Percentiles rank a stretch among this genome's conserved stretches.
phyloP scores from a whole-genome alignment of 495 filamentous ascomycete species.

The Trichocladium antarcticum region DNA sequence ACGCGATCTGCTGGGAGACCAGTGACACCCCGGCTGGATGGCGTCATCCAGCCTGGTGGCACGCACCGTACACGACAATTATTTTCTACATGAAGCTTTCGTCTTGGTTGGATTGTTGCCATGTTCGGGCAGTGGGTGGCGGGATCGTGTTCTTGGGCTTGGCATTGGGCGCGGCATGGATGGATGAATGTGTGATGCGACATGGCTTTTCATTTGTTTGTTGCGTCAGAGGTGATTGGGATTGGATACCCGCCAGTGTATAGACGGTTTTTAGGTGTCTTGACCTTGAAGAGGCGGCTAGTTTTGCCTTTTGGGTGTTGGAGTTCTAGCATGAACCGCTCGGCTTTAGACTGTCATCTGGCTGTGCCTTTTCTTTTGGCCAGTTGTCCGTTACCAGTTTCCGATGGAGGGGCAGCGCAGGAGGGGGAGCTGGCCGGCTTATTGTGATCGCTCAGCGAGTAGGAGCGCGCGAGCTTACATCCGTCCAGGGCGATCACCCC shows the following conservation, averaged over 20 bases:
- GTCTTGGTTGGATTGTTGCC: not conserved
- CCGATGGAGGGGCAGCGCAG: too few relatives aligned
- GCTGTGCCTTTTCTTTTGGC: too few relatives aligned
- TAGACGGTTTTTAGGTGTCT: conserved; percentile 5
- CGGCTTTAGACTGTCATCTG: too few relatives aligned
- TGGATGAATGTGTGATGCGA: not conserved
- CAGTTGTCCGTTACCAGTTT: too few relatives aligned
- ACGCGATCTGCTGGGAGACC: conserved; percentile 5
- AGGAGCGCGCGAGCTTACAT: too few relatives aligned
- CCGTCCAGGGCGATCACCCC: too few relatives aligned
- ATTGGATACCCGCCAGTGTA: conserved; percentile 5
- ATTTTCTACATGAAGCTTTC: not conserved
- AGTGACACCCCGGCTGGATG: conserved; percentile 1
- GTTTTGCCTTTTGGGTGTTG: not conserved
- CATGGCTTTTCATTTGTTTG: not conserved
- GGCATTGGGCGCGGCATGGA: not conserved
- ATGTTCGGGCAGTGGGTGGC: not conserved
- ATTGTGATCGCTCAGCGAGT: too few relatives aligned
- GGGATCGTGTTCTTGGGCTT: too few relatives aligned
- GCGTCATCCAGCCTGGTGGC: not conserved
- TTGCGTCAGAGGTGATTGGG: not conserved
- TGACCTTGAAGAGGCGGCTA: not conserved
- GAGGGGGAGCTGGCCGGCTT: too few relatives aligned
- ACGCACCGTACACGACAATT: not conserved
- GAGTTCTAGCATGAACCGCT: not conserved